Base-by-base conservation (phyloP, 1,139 yeast genomes). In the Zhuliangozyma blackwelliae region DNA sequence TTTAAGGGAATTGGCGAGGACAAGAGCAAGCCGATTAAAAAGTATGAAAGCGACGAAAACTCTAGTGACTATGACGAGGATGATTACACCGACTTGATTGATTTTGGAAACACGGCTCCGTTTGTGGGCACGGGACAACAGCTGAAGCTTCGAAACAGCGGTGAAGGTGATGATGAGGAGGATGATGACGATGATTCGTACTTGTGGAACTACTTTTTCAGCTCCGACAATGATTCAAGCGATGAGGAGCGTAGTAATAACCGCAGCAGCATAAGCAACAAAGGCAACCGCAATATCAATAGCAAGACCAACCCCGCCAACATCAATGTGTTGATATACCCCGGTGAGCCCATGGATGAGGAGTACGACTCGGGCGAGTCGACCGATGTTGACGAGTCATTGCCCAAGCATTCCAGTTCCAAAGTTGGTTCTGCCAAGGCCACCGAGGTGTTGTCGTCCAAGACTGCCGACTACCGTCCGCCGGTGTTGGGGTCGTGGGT, bases 401-500 rank as follows among this genome's bases (percentile, higher is more conserved):
- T 90, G 32, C 79, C 79, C 12, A 75, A 80, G 5, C 74, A 83
- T 6, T 68, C 77, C 10, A 68, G 74, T 38, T 69, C 71, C 35
- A 67, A 61, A 31, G 61, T 79, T 27, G 94, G 89, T 1, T 79
- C 88, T 7, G 81, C 83, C 47, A 79, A 85, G 43, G 90, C 92
- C 2, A 89, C 92, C 46, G 97, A 92, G 57, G 88, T 92, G 10
- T 72, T 92, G 16, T 83, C 95, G 7, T 82, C 95, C 1, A 83
- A 89, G 36, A 81, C 84, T 7, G 82, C 86, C 23, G 90, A 90
- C 39, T 80, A 90, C 43, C 68, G 95, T 38, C 97, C 97, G 2
- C 98, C 98, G 2, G 76, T 87, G 21, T 67, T 92, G 40, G 97
- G 97, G 0, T 83, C 96, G 1, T 92, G 97, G 95, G 79, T 82